These are phyloP conservation scores for Rhizoctonia solani DNA, from an alignment of 1,284 basidiomycete species.

Conservation along the genomic window DNA sequence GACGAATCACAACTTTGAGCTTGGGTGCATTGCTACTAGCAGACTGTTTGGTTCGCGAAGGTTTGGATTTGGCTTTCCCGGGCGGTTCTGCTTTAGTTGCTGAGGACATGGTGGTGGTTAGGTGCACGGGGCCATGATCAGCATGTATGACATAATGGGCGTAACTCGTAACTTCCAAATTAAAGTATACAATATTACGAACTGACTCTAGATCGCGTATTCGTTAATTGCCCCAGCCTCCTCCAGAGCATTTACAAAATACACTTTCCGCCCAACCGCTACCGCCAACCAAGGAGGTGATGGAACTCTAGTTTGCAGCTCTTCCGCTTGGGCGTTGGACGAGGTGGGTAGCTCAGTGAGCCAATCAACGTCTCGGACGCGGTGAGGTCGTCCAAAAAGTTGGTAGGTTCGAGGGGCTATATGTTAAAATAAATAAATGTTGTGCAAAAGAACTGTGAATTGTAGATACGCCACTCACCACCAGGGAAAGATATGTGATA, in stretches of 20 bases:
- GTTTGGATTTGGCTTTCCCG: slow-evolving; percentile 21
- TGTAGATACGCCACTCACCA: slow-evolving; percentile 30
- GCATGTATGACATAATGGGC: background rate
- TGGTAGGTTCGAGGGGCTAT: slow-evolving; percentile 62
- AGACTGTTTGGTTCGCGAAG: slow-evolving; percentile 21
- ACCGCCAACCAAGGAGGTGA: slow-evolving; percentile 58
- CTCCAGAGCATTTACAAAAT: slow-evolving; percentile 40
- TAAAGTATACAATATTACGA: background rate
- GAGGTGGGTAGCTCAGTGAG: slow-evolving; percentile 52
- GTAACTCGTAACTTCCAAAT: background rate
- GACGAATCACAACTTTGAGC: slow-evolving; percentile 86
- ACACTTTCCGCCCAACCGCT: slow-evolving; percentile 61
- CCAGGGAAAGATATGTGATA: slow-evolving; percentile 66
- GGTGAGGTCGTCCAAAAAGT: slow-evolving; percentile 62
- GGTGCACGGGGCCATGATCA: background rate
- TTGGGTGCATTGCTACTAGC: slow-evolving; percentile 32
- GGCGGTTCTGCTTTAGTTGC: background rate
- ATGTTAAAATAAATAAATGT: background rate
- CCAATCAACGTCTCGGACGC: slow-evolving; percentile 75
- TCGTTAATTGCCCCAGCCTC: slow-evolving; percentile 30
- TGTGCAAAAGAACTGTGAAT: slow-evolving; percentile 1
- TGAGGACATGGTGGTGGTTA: slow-evolving; percentile 9
- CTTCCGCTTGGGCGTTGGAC: slow-evolving; percentile 46
- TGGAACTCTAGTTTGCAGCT: slow-evolving; percentile 14
- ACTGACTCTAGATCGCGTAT: slow-evolving; percentile 12